Evolutionary conservation across 495 filamentous ascomycete genomes (phyloP).

Genomic region (Xylaria bambusicola): DNA sequence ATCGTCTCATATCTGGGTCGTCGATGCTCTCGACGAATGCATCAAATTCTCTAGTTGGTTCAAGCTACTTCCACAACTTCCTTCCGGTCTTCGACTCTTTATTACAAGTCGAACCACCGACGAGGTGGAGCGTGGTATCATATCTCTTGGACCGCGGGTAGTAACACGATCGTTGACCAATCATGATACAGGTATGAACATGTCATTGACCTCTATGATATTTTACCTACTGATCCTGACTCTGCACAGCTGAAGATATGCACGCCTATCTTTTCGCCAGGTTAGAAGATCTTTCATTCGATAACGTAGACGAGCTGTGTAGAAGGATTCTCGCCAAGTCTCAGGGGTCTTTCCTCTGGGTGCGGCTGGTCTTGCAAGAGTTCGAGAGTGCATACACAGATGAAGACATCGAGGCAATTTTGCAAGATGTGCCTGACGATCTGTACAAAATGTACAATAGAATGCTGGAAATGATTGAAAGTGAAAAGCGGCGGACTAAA

Average conservation of each 20-base stretch:
- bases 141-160: conserved; percentile 15
- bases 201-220: conserved; percentile 4
- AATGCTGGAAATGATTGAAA: conserved; percentile 30
- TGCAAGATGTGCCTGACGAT: conserved; percentile 30
- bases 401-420: conserved; percentile 31
- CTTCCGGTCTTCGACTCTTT: conserved; percentile 23
- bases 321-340: conserved; percentile 34
- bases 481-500: conserved; percentile 19
- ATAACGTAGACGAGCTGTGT: conserved; percentile 27
- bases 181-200: conserved; percentile 12
- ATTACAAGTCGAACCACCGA: conserved; percentile 27
- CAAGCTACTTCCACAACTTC: conserved; percentile 22
- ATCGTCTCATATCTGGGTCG: conserved; percentile 29
- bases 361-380: conserved; percentile 34
- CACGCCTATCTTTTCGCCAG: conserved; percentile 23
- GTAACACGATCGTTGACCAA: conserved; percentile 11
- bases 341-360: conserved; percentile 39
- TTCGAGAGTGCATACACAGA: conserved; percentile 31
- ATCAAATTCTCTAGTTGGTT: conserved; percentile 18
- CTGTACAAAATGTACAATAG: conserved; percentile 31
- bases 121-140: conserved; percentile 21
- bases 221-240: conserved; percentile 15
- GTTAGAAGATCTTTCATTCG: conserved; percentile 25
- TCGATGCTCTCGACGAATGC: conserved; percentile 31
- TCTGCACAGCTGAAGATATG: conserved; percentile 32